Evolutionary conservation across 2,329 filamentous ascomycete species (phyloP), one percentile per base, ranked within the genome.

Genomic region (Nigrospora sphaerica): DNA sequence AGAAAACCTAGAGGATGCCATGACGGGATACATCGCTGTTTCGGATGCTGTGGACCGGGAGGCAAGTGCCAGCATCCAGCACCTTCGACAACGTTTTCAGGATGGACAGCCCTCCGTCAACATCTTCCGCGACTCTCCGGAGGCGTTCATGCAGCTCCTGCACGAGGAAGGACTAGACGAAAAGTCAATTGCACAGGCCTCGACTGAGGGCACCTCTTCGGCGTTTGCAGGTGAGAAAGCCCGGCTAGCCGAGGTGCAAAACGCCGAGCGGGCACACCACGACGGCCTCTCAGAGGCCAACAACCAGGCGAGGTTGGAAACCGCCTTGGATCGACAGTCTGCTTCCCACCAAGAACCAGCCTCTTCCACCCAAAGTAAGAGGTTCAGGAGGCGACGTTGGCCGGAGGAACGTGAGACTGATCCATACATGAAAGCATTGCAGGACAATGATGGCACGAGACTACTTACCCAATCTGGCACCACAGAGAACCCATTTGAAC

Each of bases 361-460:
- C 32, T 35, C 36, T 47, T 32, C 40, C 16, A 28, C 42, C 32
- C 45, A 32, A 32, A 47, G 17, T 44, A 45, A 48, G 40, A 39
- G 18, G n/a, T 33, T 38, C 19, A 35, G 31, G 16, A 49, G 44
- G 43, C 49, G 46, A 35, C 42, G 43, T 12, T 35, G 42, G 32
- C 46, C 32, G 46, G 39, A 46, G 28, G 45, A 53, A 37, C 48
- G 50, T 32, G 55, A 62, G 44, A 49, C 52, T 40, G 70, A 75
- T 42, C 54, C 57, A 1, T 73, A 71, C 56, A 73, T 71, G 13
- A 70, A 63, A 32, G 59, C 66, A 32, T 69, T 73, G 0, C 69
- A 75, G 52, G 73, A 28, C 4, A 28, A 28, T 28, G 23, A 28
- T 28, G 23, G 23, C 23, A 6, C 23, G 23, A 28, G 23, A 7